Percentiles rank a stretch among this genome's conserved stretches.
Conservation (phyloP, 2,329 filamentous ascomycete genomes). For the Apiospora rasikravindrae region DNA sequence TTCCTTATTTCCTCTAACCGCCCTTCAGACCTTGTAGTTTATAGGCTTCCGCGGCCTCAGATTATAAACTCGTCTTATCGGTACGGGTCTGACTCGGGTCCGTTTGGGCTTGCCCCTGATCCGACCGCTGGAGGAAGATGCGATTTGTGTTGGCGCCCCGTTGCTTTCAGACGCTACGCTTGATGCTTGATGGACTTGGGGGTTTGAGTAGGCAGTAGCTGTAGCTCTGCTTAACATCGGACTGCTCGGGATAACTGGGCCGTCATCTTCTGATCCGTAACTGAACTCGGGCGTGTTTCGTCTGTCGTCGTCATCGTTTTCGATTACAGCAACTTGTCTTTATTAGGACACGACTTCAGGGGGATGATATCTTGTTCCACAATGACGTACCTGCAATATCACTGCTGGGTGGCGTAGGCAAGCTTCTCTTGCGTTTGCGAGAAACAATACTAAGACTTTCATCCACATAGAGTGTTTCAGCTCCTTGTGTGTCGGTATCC, state of each 20-base stretch:
- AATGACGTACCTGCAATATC: neutral
- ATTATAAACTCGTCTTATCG: neutral
- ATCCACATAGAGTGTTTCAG: neutral
- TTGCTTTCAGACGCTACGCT: no score
- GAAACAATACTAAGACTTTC: neutral
- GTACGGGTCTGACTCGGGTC: neutral
- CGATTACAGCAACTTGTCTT: neutral
- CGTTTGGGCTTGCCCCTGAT: neutral
- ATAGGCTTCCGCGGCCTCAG: neutral
- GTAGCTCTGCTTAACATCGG: neutral
- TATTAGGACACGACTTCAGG: neutral
- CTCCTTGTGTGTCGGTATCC: neutral
- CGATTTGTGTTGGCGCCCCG: neutral
- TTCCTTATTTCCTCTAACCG: no score
- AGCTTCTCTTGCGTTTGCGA: neutral
- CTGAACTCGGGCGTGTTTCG: neutral
- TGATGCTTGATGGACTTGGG: neutral
- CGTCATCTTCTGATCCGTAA: neutral
- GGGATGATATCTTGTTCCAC: neutral
- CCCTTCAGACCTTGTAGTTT: neutral
- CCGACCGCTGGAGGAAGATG: neutral
- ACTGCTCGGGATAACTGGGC: neutral
- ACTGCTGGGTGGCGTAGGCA: neutral
- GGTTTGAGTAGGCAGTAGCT: neutral
- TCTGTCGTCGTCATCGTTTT: neutral